Percentiles rank a stretch among this genome's conserved stretches.
Evolutionary conservation across 805 yeast species (phyloP).

Genomic region (Metschnikowia noctiluminum): DNA sequence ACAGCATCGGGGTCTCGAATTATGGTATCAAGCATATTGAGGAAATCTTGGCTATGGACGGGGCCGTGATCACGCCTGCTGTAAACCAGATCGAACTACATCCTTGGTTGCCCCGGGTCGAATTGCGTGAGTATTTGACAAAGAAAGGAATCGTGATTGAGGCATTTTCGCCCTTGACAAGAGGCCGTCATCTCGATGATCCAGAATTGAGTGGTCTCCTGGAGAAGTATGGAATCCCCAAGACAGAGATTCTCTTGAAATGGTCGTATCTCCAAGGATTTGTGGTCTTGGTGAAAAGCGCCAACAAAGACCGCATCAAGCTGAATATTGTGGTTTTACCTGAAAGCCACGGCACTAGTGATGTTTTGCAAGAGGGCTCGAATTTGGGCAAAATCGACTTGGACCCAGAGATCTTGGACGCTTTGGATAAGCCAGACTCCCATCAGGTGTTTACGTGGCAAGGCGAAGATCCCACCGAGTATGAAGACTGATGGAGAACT

Average conservation of each 20-base stretch:
- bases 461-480: slow-evolving; percentile 25
- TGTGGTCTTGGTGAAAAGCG: slow-evolving; percentile 68
- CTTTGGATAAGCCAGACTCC: slow-evolving; percentile 35
- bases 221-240: slow-evolving; percentile 43
- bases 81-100: slow-evolving; percentile 81
- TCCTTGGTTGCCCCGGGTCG: slow-evolving; percentile 74
- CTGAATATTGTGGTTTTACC: slow-evolving; percentile 53
- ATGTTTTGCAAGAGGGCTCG: slow-evolving; percentile 23
- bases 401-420: slow-evolving; percentile 32
- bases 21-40: slow-evolving; percentile 59
- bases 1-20: slow-evolving; percentile 76
- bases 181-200: slow-evolving; percentile 55
- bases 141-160: slow-evolving; percentile 58
- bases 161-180: slow-evolving; percentile 78
- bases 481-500: slow-evolving; percentile 2
- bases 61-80: slow-evolving; percentile 49
- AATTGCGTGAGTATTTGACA: slow-evolving; percentile 59
- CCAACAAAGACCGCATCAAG: slow-evolving; percentile 47
- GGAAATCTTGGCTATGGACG: slow-evolving; percentile 58
- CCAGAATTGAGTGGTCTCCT: slow-evolving; percentile 50
- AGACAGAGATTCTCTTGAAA: slow-evolving; percentile 64
- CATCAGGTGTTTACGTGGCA: slow-evolving; percentile 35
- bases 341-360: slow-evolving; percentile 20
- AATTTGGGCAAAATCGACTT: slow-evolving; percentile 39
- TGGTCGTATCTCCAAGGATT: slow-evolving; percentile 75